These are phyloP conservation scores for Taphrina wiesneri DNA, from an alignment of 1,139 yeast species.

Conservation along the genomic window DNA sequence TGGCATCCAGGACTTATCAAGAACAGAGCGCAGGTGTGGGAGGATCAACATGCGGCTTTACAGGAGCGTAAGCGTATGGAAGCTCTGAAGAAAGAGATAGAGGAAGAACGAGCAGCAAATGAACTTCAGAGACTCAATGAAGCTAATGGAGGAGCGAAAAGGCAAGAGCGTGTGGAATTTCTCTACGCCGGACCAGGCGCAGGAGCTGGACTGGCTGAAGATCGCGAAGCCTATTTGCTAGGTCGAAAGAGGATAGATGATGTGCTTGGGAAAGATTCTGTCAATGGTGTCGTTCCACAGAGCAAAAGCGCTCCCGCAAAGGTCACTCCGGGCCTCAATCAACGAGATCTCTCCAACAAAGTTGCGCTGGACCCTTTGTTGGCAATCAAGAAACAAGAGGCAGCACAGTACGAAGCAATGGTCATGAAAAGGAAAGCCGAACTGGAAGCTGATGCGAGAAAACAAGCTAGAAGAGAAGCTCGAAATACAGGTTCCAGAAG, in stretches of 20 bases:
- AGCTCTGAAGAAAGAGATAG: slow-evolving; percentile 65
- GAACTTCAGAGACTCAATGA: slow-evolving; percentile 60
- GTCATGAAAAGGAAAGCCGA: slow-evolving; percentile 37
- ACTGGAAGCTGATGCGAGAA: slow-evolving; percentile 35
- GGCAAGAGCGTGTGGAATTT: slow-evolving; percentile 68
- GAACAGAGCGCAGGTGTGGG: slow-evolving; percentile 85
- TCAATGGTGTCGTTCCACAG: slow-evolving; percentile 40
- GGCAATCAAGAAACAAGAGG: slow-evolving; percentile 52
- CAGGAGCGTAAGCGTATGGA: slow-evolving; percentile 68
- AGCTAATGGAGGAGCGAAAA: slow-evolving; percentile 51
- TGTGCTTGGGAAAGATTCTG: slow-evolving; percentile 40
- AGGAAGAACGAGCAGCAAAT: slow-evolving; percentile 62
- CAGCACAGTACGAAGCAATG: slow-evolving; percentile 41
- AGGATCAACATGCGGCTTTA: slow-evolving; percentile 73
- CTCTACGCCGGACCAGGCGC: slow-evolving; percentile 64
- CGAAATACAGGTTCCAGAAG: neutral
- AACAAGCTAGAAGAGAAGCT: slow-evolving; percentile 17
- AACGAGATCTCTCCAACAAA: slow-evolving; percentile 42
- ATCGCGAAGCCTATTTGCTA: slow-evolving; percentile 53
- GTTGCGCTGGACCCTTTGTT: slow-evolving; percentile 59
- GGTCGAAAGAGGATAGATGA: slow-evolving; percentile 55
- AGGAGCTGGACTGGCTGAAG: slow-evolving; percentile 42
- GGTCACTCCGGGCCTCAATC: slow-evolving; percentile 36
- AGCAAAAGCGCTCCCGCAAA: slow-evolving; percentile 38
- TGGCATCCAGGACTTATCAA: slow-evolving; percentile 56